Evolutionary conservation across 2,329 filamentous ascomycete species (phyloP).

Genomic region (Zopfia rhizophila): DNA sequence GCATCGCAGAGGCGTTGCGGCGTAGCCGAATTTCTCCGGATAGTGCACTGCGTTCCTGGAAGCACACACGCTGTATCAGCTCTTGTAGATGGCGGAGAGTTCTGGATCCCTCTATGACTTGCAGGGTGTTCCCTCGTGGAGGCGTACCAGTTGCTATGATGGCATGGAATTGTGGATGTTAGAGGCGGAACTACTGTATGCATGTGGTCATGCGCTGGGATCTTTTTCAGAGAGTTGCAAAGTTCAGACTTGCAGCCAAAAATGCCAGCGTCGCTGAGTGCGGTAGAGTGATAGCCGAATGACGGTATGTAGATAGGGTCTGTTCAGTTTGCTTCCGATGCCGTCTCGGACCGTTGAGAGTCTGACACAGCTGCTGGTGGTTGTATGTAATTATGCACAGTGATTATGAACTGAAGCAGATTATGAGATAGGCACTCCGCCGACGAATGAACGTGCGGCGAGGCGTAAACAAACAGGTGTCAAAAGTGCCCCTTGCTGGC

Average conservation of each 20-base stretch:
- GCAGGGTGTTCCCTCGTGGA: conserved; percentile 2
- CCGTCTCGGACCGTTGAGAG: no score
- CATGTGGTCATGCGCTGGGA: background rate
- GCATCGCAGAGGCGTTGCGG: conserved; percentile 4
- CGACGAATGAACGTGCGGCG: no score
- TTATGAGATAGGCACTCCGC: no score
- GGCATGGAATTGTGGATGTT: conserved; percentile 1
- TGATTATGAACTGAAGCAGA: no score
- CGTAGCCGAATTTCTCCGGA: conserved; percentile 4
- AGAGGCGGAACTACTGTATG: conserved; percentile 6
- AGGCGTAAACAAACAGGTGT: background rate
- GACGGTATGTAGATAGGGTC: conserved; percentile 2
- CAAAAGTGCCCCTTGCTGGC: conserved; percentile 20
- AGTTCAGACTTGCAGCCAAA: no score
- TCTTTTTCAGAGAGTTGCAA: background rate
- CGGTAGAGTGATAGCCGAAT: conserved; percentile 5
- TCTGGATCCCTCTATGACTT: conserved; percentile 9
- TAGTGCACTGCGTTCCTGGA: no score
- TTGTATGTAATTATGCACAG: no score
- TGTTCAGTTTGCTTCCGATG: no score
- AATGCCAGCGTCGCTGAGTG: no score
- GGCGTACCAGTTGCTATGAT: background rate
- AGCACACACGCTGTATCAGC: no score
- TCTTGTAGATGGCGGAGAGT: no score
- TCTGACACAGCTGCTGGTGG: no score